Conservation (phyloP, 2,329 filamentous ascomycete genomes). For the Trichoderma citrinoviride region DNA sequence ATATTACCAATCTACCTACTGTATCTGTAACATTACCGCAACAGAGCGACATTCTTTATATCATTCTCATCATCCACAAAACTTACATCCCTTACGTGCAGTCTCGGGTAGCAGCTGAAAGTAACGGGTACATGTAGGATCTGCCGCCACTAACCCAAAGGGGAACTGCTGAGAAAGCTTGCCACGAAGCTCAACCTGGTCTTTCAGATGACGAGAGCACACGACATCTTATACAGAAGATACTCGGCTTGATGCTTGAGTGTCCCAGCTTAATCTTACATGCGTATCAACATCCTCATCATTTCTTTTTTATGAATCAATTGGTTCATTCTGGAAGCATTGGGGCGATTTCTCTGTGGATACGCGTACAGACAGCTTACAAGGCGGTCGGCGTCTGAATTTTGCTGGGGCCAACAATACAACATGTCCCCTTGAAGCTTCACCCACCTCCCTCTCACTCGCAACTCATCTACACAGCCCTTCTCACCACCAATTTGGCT, state of each 20-base stretch:
- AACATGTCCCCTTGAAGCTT: slow-evolving; percentile 9
- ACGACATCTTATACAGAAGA: not conserved
- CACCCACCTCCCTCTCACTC: not conserved
- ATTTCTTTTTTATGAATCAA: too few relatives aligned
- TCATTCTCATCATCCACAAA: too few relatives aligned
- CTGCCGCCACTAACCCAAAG: not conserved
- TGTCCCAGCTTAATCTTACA: not conserved
- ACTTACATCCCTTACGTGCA: too few relatives aligned
- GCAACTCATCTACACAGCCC: not conserved
- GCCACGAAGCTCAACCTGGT: not conserved
- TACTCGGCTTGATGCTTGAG: not conserved
- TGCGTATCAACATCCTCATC: not conserved
- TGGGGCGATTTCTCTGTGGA: not conserved
- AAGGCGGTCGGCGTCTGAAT: slow-evolving; percentile 6
- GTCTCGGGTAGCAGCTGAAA: not conserved
- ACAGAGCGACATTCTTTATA: not conserved
- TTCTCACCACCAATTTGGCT: not conserved
- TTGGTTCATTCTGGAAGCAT: too few relatives aligned
- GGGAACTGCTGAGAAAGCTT: not conserved
- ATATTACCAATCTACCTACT: too few relatives aligned
- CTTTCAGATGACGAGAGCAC: not conserved
- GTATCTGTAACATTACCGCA: too few relatives aligned
- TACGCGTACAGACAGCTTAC: not conserved
- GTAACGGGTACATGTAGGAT: not conserved
- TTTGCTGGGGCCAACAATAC: slow-evolving; percentile 6